phyloP scores from a whole-genome alignment of 768 basidiomycete species.

The Terana coerulea region DNA sequence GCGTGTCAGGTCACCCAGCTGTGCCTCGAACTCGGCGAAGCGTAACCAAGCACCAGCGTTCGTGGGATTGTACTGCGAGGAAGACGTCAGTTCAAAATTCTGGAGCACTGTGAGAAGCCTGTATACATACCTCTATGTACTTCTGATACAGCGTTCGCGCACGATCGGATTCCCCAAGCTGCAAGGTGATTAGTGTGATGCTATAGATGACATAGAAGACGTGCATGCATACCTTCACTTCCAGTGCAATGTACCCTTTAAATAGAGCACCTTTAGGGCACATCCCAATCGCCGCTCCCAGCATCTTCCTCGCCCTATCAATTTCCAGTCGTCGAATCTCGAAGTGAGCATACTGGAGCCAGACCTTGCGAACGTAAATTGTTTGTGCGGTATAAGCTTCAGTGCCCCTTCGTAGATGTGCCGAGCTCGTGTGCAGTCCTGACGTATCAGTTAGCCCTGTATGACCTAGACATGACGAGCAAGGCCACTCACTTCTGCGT shows the following conservation, averaged over 20 bases:
- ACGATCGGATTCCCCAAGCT: constrained; percentile 94
- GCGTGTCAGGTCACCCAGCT: constrained; percentile 80
- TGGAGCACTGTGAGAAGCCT: no score
- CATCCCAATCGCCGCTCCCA: constrained; percentile 92
- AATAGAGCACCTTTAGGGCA: constrained; percentile 94
- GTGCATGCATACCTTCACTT: constrained; percentile 64
- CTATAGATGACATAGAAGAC: neutral
- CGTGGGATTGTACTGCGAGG: constrained; percentile 69
- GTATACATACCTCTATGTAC: constrained; percentile 73
- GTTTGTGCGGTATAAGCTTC: constrained; percentile 88
- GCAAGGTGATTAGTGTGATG: constrained; percentile 11
- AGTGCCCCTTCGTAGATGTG: constrained; percentile 92
- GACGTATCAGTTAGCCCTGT: neutral
- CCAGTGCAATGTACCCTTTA: constrained; percentile 93
- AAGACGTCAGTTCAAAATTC: no score
- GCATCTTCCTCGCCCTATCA: constrained; percentile 77
- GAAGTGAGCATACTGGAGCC: constrained; percentile 92
- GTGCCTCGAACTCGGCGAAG: constrained; percentile 86
- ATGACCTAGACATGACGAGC: constrained; percentile 1
- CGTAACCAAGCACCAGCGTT: constrained; percentile 95
- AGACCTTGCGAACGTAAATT: constrained; percentile 96
- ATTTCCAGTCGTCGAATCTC: constrained; percentile 84
- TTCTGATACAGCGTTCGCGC: constrained; percentile 91
- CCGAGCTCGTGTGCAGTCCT: constrained; percentile 84
- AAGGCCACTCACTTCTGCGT: constrained; percentile 65